Percentiles rank a stretch among this genome's conserved stretches.
phyloP scores from a whole-genome alignment of 1,284 basidiomycete genomes.

The Cryptococcus maquisensis region DNA sequence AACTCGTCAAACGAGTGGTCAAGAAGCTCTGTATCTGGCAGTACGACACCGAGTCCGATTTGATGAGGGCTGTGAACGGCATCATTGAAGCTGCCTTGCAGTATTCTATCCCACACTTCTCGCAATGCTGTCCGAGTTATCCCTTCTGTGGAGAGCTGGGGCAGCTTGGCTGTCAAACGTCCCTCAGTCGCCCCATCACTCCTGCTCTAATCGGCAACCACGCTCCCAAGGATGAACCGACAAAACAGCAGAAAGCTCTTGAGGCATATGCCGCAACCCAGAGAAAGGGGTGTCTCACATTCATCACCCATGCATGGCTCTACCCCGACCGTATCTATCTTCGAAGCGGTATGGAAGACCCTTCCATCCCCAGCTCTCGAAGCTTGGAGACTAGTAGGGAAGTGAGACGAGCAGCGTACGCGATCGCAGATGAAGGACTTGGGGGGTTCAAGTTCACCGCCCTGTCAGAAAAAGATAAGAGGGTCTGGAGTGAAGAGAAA shows the following conservation, averaged over 20 bases:
- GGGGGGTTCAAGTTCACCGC: slow-evolving; percentile 25
- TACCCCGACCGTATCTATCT: slow-evolving; percentile 38
- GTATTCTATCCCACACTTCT: slow-evolving; percentile 37
- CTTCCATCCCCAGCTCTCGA: slow-evolving; percentile 24
- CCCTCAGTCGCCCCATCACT: not conserved
- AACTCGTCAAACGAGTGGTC: slow-evolving; percentile 39
- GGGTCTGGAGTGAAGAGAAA: too few relatives aligned
- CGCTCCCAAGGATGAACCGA: not conserved
- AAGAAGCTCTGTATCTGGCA: slow-evolving; percentile 31
- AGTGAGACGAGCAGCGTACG: slow-evolving; percentile 29
- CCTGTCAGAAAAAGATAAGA: slow-evolving; percentile 18
- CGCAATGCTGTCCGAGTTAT: slow-evolving; percentile 31
- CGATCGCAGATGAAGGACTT: slow-evolving; percentile 43
- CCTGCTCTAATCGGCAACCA: not conserved
- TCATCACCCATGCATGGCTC: slow-evolving; percentile 30
- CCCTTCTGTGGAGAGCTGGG: slow-evolving; percentile 48
- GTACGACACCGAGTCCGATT: slow-evolving; percentile 27
- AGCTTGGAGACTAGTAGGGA: slow-evolving; percentile 14
- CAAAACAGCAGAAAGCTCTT: not conserved
- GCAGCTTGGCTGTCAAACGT: slow-evolving; percentile 17
- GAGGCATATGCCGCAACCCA: slow-evolving; percentile 29
- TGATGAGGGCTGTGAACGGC: slow-evolving; percentile 35
- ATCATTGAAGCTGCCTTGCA: slow-evolving; percentile 47
- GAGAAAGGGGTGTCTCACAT: slow-evolving; percentile 22
- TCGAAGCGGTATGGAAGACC: slow-evolving; percentile 34